These are phyloP conservation scores for Cylindrodendrum hubeiense DNA, from an alignment of 2,329 filamentous ascomycete genomes.

Conservation along the genomic window DNA sequence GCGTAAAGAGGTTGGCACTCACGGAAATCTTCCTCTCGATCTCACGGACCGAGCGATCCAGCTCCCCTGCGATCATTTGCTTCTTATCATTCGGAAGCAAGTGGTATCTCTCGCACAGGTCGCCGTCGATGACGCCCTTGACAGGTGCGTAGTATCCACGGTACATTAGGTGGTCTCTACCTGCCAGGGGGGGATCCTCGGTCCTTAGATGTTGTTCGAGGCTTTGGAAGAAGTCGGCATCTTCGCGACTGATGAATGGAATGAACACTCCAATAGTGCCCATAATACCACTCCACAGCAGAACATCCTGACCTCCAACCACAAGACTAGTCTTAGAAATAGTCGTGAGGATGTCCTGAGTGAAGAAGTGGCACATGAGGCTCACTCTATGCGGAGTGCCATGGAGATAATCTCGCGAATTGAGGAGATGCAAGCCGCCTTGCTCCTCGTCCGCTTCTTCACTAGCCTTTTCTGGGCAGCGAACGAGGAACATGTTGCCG, in stretches of 20 bases:
- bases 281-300: constrained; percentile 95
- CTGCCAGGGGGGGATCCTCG: constrained; percentile 89
- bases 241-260: constrained; percentile 90
- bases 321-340: constrained; percentile 91
- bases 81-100: constrained; percentile 89
- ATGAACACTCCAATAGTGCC: constrained; percentile 95
- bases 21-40: constrained; percentile 95
- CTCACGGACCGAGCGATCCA: constrained; percentile 90
- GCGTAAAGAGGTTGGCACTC: constrained; percentile 40
- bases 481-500: constrained; percentile 93
- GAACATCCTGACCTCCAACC: constrained; percentile 89
- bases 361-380: constrained; percentile 89
- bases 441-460: constrained; percentile 93
- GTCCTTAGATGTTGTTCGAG: constrained; percentile 89
- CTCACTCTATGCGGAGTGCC: constrained; percentile 88
- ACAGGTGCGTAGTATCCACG: constrained; percentile 95
- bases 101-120: constrained; percentile 93
- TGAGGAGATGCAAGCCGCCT: constrained; percentile 88
- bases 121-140: constrained; percentile 96
- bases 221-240: constrained; percentile 97
- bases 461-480: constrained; percentile 87
- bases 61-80: constrained; percentile 91
- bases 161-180: constrained; percentile 95
- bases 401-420: constrained; percentile 90
- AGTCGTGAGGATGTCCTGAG: constrained; percentile 91